Conservation (phyloP, 768 basidiomycete species). For the Trametes elegans region DNA sequence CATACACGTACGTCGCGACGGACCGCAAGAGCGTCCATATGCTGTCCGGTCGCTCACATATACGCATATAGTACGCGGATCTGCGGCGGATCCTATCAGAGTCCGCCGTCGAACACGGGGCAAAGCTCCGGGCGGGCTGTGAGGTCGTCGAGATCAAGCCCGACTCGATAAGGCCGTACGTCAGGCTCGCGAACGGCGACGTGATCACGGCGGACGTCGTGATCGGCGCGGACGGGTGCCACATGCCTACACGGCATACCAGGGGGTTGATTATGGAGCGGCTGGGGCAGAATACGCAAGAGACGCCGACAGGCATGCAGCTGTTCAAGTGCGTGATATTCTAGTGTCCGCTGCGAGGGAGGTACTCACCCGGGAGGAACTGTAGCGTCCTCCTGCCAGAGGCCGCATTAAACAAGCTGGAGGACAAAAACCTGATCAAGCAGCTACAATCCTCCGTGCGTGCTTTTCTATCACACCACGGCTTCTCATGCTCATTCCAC, state of each 20-base stretch:
- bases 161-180: slow-evolving; percentile 17
- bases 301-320: slow-evolving; percentile 10
- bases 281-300: slow-evolving; percentile 6
- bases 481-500: background rate
- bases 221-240: slow-evolving; percentile 28
- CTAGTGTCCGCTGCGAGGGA: background rate
- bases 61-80: slow-evolving; percentile 31
- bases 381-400: slow-evolving; percentile 15
- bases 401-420: background rate
- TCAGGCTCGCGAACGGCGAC: slow-evolving; percentile 27
- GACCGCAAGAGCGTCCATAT: no score
- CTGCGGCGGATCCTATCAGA: slow-evolving; percentile 29
- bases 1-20: slow-evolving; percentile 48
- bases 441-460: slow-evolving; percentile 11
- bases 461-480: no score
- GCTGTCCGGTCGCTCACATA: no score
- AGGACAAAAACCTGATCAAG: slow-evolving; percentile 9
- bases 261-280: slow-evolving; percentile 15
- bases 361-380: no score
- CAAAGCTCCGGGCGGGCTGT: slow-evolving; percentile 18
- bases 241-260: slow-evolving; percentile 1
- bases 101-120: slow-evolving; percentile 20
- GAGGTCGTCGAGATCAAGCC: slow-evolving; percentile 17
- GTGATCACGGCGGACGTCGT: slow-evolving; percentile 29
- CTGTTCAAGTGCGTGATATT: slow-evolving; percentile 20